Percentiles rank a stretch among this genome's conserved stretches.
Evolutionary conservation across 495 filamentous ascomycete genomes (phyloP).

Genomic region (Lepraria neglecta): DNA sequence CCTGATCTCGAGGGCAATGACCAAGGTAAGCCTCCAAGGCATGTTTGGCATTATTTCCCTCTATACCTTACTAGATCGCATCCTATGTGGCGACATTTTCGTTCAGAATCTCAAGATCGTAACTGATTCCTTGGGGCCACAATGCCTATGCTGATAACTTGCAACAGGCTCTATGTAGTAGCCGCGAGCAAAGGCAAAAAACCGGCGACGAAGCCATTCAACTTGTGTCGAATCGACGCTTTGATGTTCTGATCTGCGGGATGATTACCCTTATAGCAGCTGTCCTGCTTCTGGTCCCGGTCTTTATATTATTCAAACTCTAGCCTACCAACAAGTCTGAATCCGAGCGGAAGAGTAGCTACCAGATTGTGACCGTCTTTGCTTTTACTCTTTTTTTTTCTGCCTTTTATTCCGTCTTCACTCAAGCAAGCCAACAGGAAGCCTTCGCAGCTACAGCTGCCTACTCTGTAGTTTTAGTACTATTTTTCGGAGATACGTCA

Average conservation of each 20-base stretch:
- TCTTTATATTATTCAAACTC: conserved; percentile 3
- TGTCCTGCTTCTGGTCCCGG: conserved; percentile 4
- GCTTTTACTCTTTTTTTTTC: conserved; percentile 19
- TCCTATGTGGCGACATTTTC: no score
- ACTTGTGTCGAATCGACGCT: conserved; percentile 12
- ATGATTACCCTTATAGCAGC: background rate
- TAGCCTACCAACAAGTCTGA: conserved; percentile 4
- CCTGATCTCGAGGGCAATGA: conserved; percentile 2
- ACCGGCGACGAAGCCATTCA: background rate
- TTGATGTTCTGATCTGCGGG: background rate
- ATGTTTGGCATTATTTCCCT: no score
- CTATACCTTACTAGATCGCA: no score
- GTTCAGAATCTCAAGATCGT: no score
- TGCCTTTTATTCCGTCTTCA: conserved; percentile 18
- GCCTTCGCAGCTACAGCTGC: conserved; percentile 25
- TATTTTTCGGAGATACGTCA: conserved; percentile 24
- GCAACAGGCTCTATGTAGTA: no score
- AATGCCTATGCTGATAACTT: no score
- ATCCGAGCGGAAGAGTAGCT: background rate
- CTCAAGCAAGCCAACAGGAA: conserved; percentile 23
- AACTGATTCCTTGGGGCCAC: no score
- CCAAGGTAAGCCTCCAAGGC: background rate
- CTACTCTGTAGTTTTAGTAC: conserved; percentile 28
- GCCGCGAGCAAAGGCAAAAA: background rate
- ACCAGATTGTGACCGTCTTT: conserved; percentile 3